Evolutionary conservation across 306 rosid genomes (phyloP).

Genomic region (Fragaria nilgerrensis): DNA sequence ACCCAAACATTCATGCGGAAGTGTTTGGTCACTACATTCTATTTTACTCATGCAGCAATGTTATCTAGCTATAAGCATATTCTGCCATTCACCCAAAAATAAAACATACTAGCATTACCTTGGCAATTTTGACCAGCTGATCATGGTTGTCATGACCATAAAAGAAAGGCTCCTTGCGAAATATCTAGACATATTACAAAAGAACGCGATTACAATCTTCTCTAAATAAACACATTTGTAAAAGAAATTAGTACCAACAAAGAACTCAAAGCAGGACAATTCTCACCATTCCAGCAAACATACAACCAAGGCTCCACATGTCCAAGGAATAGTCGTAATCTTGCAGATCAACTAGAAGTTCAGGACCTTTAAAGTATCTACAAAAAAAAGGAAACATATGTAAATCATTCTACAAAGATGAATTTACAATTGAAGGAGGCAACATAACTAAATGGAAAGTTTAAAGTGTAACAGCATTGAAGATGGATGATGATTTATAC

Average conservation of each 20-base stretch:
- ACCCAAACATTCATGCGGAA: neutral
- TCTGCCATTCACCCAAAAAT: constrained; percentile 20
- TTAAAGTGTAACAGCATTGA: neutral
- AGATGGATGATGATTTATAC: neutral
- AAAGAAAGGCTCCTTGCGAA: constrained; percentile 98
- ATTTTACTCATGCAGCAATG: neutral
- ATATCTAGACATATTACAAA: constrained; percentile 48
- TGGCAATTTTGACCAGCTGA: constrained; percentile 86
- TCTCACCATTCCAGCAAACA: constrained; percentile 99
- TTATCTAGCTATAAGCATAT: neutral
- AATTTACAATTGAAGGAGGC: neutral
- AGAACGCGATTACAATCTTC: constrained; percentile 13
- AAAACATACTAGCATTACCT: constrained; percentile 43
- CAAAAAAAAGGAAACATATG: constrained; percentile 24
- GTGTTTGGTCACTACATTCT: neutral
- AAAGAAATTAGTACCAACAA: constrained; percentile 1
- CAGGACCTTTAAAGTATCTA: constrained; percentile 92
- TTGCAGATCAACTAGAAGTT: constrained; percentile 85
- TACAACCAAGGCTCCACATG: constrained; percentile 99
- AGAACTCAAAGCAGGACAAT: constrained; percentile 18
- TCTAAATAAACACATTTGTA: constrained; percentile 1
- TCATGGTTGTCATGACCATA: constrained; percentile 97
- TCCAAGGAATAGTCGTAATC: constrained; percentile 90
- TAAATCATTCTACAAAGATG: constrained; percentile 1
- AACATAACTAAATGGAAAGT: neutral